Evolutionary conservation across 768 basidiomycete species (phyloP), one percentile per base, ranked within the genome.

Genomic region (Chlorophyllum brunneum): DNA sequence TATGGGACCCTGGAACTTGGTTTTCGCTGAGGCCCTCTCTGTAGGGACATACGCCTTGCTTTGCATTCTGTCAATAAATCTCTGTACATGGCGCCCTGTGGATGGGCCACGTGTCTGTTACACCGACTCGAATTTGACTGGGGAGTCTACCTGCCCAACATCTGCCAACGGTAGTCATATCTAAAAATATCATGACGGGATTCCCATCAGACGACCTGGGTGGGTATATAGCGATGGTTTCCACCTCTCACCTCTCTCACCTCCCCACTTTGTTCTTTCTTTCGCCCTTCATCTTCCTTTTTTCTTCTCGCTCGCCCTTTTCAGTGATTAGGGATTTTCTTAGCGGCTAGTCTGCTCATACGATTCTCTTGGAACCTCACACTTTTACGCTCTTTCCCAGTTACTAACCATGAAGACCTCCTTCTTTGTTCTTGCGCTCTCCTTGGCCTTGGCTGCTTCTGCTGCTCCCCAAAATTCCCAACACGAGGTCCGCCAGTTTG

Each of bases 291-390:
- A 20, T 13, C 42, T 16, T 23, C 47, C 54, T 59, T 58, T 58
- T 51, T 56, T 50, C 54, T 50, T 27, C 44, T 47, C 38, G 40
- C 54, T 54, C 55, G 55, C 44, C 54, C 53, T 51, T 27, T 60
- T 62, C 59, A 39, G 57, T 61, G 63, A 62, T 66, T 61, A 59
- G 65, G 61, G 60, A 65, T 67, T 62, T 61, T 65, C 57, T 54
- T 57, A 57, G 59, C 59, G 58, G 65, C 63, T 65, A 65, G 63
- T 61, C 59, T 61, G 54, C 59, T 51, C 57, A 51, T 54, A 37
- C 51, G 51, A 43, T 24, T 39, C 23, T 50, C 27, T 38, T 41
- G 48, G 37, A 40, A 57, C 51, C 54, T 65, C 54, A 56, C 63
- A 54, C 53, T 57, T 56, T 44, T 43, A 48, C 55, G 49, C 51